Base-by-base conservation (phyloP, 2,329 filamentous ascomycete genomes). In the Clonostachys rhizophaga region DNA sequence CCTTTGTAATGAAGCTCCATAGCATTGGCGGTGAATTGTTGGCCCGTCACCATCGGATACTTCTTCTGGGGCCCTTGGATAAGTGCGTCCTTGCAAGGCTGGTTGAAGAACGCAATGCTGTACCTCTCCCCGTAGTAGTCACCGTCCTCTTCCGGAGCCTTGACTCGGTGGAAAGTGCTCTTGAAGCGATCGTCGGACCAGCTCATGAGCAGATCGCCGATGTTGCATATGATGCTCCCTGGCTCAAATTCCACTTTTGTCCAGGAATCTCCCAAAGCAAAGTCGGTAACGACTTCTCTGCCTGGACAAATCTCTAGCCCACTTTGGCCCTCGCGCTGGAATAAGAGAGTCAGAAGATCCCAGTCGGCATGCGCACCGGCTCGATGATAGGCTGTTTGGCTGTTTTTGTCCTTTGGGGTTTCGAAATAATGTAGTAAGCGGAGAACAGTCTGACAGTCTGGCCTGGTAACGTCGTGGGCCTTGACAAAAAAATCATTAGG, bases 171-270 rank as follows among this genome's bases (percentile, higher is more conserved):
- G 46, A 83, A 80, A 0, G 81, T 84, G 39, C 75, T 81, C 63
- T 85, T 86, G 68, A 86, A 84, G 17, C 81, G 73, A 59, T 86
- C 83, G 56, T 86, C 82, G 30, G 74, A 79, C 81, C 82, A 84
- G 40, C 70, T 76, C 83, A 86, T 85, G 14, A 86, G 67, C 47
- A 86, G 65, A 57, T 86, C 82, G 5, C 83, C 83, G 50, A 85
- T 81, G 54, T 84, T 85, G 61, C 81, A 85, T 9, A 86, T 76
- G 47, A 83, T 79, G 50, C 75, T 74, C 1, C 73, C 77, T 0
- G 67, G 66, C 3, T 58, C 63, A 6, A 76, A 76, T 50, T 79
- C 74, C n/a, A 86, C 72, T 49, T 79, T 79, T 10, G 81, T 86
- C 83, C 83, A 86, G 0, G 62, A 63, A 55, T 85, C 80, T 2